Percentiles rank a stretch among this genome's conserved stretches.
Conservation (phyloP, 2,329 filamentous ascomycete species). For the Fusarium sp. region DNA sequence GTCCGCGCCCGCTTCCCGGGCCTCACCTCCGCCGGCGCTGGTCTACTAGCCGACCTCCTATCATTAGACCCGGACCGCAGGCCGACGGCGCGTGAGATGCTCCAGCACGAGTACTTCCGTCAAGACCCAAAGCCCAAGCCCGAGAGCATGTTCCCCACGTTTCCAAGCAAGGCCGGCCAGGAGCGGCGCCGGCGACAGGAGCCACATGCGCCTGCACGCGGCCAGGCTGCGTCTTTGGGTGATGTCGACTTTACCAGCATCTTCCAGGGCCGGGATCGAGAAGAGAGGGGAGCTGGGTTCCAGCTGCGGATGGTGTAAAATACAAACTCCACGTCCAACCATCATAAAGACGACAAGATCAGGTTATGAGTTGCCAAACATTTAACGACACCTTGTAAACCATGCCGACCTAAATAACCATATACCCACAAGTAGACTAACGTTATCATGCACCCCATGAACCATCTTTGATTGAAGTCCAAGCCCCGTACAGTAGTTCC, state of each 20-base stretch:
- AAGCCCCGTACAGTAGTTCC: neutral
- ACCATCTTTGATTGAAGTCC: neutral
- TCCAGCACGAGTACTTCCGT: constrained; percentile 84
- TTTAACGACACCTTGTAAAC: neutral
- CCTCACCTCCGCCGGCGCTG: constrained; percentile 78
- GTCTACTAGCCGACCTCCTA: constrained; percentile 76
- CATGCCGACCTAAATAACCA: neutral
- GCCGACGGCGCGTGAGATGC: constrained; percentile 77
- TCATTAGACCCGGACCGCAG: constrained; percentile 78
- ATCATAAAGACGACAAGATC: neutral
- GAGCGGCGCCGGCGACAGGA: constrained; percentile 79
- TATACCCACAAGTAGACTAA: neutral
- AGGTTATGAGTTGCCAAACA: neutral
- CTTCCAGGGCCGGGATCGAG: constrained; percentile 73
- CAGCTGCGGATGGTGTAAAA: constrained; percentile 68
- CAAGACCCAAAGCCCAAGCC: constrained; percentile 93
- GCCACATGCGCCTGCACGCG: constrained; percentile 85
- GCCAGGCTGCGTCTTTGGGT: constrained; percentile 68
- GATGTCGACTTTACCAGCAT: constrained; percentile 76
- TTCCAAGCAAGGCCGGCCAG: constrained; percentile 93
- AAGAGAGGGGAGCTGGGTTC: constrained; percentile 74
- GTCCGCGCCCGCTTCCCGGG: constrained; percentile 84
- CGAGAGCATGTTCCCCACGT: constrained; percentile 94
- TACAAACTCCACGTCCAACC: neutral
- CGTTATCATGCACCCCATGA: neutral